Conservation (phyloP, 805 yeast species). For the Maudiozyma serrabonitensis region DNA sequence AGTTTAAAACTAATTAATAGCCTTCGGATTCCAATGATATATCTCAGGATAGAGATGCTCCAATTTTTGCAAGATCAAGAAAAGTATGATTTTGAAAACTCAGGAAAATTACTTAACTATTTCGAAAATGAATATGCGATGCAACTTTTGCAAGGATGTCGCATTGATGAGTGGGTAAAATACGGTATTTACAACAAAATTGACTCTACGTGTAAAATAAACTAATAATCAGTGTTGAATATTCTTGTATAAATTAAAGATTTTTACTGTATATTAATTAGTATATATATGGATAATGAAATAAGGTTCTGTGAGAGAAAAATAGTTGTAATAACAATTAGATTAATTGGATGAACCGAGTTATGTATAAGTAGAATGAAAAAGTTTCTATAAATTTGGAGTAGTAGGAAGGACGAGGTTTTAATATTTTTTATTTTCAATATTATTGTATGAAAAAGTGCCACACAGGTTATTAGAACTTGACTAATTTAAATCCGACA, state of each 20-base stretch:
- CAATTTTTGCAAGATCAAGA: conserved; percentile 5
- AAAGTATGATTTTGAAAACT: conserved; percentile 16
- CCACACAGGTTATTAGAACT: conserved; percentile 10
- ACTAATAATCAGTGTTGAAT: background rate
- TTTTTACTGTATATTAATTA: background rate
- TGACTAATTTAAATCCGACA: conserved; percentile 35
- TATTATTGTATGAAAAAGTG: no score
- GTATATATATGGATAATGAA: background rate
- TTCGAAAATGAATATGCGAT: conserved; percentile 26
- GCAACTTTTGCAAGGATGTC: conserved; percentile 18
- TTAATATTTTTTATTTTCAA: no score
- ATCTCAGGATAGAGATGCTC: conserved; percentile 21
- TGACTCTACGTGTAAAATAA: background rate
- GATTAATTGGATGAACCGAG: background rate
- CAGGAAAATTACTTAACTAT: conserved; percentile 23
- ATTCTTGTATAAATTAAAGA: background rate
- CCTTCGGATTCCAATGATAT: conserved; percentile 24
- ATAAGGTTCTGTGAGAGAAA: no score
- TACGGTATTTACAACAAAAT: conserved; percentile 7
- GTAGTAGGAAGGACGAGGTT: background rate
- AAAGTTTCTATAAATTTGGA: background rate
- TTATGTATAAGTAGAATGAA: no score
- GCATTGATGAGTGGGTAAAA: conserved; percentile 24
- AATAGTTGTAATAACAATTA: background rate
- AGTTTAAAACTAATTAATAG: conserved; percentile 23